Evolutionary conservation across 805 yeast species (phyloP), one percentile per base, ranked within the genome.

Genomic region (Pichia sporocuriosa): DNA sequence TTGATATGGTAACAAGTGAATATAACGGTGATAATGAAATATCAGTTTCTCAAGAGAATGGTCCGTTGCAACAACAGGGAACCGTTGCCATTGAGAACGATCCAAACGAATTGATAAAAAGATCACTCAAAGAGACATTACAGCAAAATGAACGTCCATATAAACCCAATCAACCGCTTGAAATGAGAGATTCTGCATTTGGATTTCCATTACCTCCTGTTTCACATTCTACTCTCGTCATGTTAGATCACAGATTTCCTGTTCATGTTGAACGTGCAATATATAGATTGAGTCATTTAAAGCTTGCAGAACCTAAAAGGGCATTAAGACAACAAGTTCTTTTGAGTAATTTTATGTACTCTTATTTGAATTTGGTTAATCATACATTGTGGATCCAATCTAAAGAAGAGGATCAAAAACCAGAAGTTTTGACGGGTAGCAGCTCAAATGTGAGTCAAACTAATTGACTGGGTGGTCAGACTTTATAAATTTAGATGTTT

Each of bases 231-330:
- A 84, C 93, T 0, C 67, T 84, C 29, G 73, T 83, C 16, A 84
- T 84, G 95, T 67, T 84, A 44, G 90, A 84, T 57, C 80, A 82
- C 54, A 69, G 98, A 48, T 84, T 85, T 60, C 97, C 97, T 0
- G 79, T 93, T 35, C 96, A 90, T 61, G 95, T 93, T 33, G 98
- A 93, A 62, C 72, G 98, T 31, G 98, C 98, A 0, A 84, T 93
- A 39, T 93, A 93, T 62, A 69, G 98, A 43, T 69, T 93, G 42
- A 84, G 96, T 40, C 98, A 93, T 62, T 67, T 93, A 58, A 93
- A 93, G 61, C 70, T 93, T 49, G 96, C 97, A 21, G 95, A 93
- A 61, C 90, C 97, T 1, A 84, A 87, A 57, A 69, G 97, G 45
- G 93, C 94, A 23, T 66, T 93, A 47, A 72, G 88, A 29, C 97